Conservation (phyloP, 2,329 filamentous ascomycete genomes). For the Penicillium sp. region DNA sequence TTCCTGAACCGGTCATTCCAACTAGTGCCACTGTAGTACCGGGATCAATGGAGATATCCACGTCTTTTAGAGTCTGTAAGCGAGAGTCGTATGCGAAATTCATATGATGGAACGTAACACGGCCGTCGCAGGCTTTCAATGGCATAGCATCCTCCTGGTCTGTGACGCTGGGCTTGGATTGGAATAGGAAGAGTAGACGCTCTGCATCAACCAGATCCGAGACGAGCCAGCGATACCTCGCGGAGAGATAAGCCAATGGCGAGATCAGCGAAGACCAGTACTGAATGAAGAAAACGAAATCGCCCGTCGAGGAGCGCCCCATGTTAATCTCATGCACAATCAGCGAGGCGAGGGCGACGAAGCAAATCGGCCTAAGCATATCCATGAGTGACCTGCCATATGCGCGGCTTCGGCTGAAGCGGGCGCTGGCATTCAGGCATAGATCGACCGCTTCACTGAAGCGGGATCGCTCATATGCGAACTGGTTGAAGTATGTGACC, state of each 20-base stretch:
- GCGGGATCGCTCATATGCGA: conserved; percentile 50
- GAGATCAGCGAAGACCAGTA: conserved; percentile 56
- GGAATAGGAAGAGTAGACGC: conserved; percentile 45
- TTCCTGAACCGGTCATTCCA: conserved; percentile 54
- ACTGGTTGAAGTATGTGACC: conserved; percentile 55
- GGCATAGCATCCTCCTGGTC: conserved; percentile 34
- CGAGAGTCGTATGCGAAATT: conserved; percentile 51
- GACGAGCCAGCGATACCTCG: conserved; percentile 48
- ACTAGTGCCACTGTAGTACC: conserved; percentile 55
- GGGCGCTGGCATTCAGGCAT: not conserved
- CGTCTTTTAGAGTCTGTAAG: conserved; percentile 45
- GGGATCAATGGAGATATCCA: conserved; percentile 45
- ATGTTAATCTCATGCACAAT: conserved; percentile 52
- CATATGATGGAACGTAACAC: conserved; percentile 49
- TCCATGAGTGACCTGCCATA: conserved; percentile 14
- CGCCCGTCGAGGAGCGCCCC: conserved; percentile 51
- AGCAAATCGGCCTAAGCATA: conserved; percentile 49
- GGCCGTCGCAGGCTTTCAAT: conserved; percentile 41
- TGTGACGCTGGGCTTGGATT: conserved; percentile 45
- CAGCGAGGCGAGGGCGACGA: conserved; percentile 44
- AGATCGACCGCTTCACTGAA: conserved; percentile 34
- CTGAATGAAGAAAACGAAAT: conserved; percentile 60
- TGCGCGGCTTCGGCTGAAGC: conserved; percentile 4
- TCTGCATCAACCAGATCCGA: conserved; percentile 63
- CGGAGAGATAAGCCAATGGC: conserved; percentile 50